Evolutionary conservation across 225 moss, liverwort and hornwort species (phyloP).

Genomic region (Pseudisothecium myosuroides): DNA sequence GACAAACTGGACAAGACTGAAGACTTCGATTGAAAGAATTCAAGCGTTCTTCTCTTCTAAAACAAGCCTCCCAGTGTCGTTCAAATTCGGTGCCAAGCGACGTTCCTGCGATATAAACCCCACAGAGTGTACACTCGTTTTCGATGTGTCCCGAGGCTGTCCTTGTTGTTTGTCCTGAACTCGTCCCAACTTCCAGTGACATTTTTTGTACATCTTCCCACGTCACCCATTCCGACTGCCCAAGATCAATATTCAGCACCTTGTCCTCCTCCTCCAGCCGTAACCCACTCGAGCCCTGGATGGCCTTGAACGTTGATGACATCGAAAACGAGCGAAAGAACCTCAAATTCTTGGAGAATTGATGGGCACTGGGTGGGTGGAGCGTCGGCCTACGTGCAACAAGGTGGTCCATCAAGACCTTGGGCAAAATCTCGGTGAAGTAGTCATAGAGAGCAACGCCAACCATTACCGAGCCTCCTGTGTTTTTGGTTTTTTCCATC

Average conservation of each 20-base stretch:
- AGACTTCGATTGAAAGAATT: not conserved
- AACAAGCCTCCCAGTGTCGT: not conserved
- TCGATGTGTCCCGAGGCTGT: not conserved
- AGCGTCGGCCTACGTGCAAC: not conserved
- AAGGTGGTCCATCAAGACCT: not conserved
- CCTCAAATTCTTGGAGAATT: not conserved
- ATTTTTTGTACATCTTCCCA: not conserved
- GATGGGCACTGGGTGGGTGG: not conserved
- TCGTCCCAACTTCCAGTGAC: not conserved
- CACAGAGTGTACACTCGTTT: not conserved
- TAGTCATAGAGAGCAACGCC: not conserved
- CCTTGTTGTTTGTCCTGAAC: not conserved
- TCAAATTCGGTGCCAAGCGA: not conserved
- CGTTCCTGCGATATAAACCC: not conserved
- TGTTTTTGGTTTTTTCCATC: not conserved
- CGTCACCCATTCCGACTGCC: not conserved
- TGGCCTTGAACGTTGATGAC: not conserved
- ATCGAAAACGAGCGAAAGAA: not conserved
- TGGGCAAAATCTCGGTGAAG: not conserved
- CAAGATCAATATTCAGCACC: not conserved
- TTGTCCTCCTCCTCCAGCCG: not conserved
- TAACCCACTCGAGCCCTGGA: not conserved
- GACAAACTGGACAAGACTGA: not conserved
- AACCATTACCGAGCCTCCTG: not conserved
- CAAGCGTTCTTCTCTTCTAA: not conserved